Percentiles rank a stretch among this genome's conserved stretches.
Evolutionary conservation across 176 grass and related monocot genomes (phyloP).

Genomic region (Hordeum marinum): DNA sequence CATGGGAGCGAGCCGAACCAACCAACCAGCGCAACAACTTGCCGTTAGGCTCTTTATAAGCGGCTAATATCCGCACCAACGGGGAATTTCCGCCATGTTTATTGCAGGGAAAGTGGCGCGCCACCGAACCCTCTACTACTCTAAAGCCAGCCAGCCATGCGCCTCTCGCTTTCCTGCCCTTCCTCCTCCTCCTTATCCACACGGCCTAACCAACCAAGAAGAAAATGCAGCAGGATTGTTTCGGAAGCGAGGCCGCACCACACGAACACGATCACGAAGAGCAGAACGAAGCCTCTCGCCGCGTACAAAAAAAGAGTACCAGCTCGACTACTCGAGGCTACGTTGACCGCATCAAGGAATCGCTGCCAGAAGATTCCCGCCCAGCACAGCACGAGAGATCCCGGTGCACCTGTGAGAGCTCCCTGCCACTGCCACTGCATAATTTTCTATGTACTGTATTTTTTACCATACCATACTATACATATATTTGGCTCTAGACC

Average conservation of each 20-base stretch:
- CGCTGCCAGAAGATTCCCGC: not conserved
- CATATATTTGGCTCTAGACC: not conserved
- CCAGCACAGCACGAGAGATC: not conserved
- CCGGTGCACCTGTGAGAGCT: not conserved
- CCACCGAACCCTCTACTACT: constrained; percentile 22
- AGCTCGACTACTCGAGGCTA: no score
- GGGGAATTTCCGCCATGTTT: not conserved
- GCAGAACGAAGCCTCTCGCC: no score
- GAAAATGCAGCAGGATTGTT: not conserved
- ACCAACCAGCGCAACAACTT: not conserved
- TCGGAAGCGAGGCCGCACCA: not conserved
- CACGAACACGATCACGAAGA: no score
- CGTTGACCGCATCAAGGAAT: no score
- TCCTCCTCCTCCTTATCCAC: constrained; percentile 20
- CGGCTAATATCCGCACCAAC: not conserved
- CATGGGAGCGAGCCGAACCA: no score
- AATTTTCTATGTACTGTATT: not conserved
- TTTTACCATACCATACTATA: no score
- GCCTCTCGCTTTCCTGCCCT: not conserved
- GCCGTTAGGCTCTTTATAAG: not conserved
- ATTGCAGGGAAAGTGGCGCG: constrained; percentile 13
- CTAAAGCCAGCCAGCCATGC: not conserved
- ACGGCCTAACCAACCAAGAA: not conserved
- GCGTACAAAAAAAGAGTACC: not conserved
- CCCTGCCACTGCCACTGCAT: not conserved